Conservation (phyloP, 345 rosid species). For the Pugionium dolabratum region DNA sequence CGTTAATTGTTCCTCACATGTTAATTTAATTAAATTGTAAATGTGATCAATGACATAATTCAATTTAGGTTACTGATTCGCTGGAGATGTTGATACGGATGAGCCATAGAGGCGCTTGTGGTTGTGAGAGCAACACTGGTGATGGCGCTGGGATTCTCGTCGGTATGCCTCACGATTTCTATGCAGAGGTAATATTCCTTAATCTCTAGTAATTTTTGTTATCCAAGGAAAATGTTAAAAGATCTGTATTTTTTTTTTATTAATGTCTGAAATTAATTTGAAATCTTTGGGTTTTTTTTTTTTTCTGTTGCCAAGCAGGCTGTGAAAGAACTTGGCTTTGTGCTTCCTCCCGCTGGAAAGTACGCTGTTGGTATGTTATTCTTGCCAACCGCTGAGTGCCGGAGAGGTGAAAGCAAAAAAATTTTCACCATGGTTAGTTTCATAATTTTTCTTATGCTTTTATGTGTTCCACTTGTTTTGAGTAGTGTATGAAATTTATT, state of each 20-base stretch:
- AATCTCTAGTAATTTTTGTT: neutral
- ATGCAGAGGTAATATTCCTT: constrained; percentile 51
- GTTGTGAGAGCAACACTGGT: constrained; percentile 95
- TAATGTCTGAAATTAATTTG: neutral
- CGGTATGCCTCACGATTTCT: constrained; percentile 83
- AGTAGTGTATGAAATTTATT: neutral
- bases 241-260: constrained; percentile 1
- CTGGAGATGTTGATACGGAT: constrained; percentile 93
- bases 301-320: constrained; percentile 48
- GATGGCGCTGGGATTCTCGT: constrained; percentile 99
- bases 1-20: neutral
- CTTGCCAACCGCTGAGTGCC: constrained; percentile 69
- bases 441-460: too few species aligned
- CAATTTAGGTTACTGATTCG: constrained; percentile 75
- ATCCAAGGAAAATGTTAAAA: neutral
- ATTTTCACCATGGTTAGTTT: constrained; percentile 76
- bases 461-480: neutral
- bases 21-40: too few species aligned
- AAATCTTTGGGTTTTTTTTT: constrained; percentile 3
- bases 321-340: constrained; percentile 71
- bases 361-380: constrained; percentile 99
- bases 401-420: constrained; percentile 79
- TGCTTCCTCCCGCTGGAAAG: constrained; percentile 71
- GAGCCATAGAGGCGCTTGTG: constrained; percentile 99
- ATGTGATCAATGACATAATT: neutral